Evolutionary conservation across 768 basidiomycete genomes (phyloP), one percentile per base, ranked within the genome.

Genomic region (Suillus lakei): DNA sequence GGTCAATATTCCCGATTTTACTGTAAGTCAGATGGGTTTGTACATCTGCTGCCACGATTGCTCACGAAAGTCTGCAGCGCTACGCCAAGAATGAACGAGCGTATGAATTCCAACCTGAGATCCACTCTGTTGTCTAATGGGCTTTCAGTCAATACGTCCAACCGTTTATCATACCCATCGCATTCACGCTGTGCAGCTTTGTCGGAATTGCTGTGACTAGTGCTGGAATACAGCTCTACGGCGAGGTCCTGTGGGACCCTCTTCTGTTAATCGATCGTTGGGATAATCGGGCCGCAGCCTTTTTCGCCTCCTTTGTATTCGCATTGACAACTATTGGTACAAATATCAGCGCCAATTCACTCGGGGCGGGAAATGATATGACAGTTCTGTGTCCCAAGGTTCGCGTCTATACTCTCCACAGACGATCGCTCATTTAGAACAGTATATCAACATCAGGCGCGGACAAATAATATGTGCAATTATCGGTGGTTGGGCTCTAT

Each of bases 1-100:
- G 0, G 88, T 92, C 66, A 94, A 94, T 71, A 93, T 94, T 63
- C 90, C 93, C 9, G 95, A 96, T 76, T 94, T 96, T 69, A 93
- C 93, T 16, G 79, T 82, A 64, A 61, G 77, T 34, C 56, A 39
- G 7, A 26, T 44, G 6, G 1, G 5, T 41, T n/a, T 36, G 18
- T 43, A 39, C 8, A 62, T 34, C 21, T 43, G 12, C 32, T 60
- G 13, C 10, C 4, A 18, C 26, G 32, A 26, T 51, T 21, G n/a
- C 70, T 71, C 6, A 65, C 41, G 28, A 5, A 26, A 53, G n/a
- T 56, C 30, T 53, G 5, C 38, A 89, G 83, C 86, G 93, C 70
- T 94, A 95, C 74, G 91, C 92, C 1, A 89, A 86, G 71, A 84
- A 82, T 61, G 88, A 90, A 72, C 73, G 81, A 75, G 86, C 86